Percentiles rank a stretch among this genome's conserved stretches.
Evolutionary conservation across 129 eudicot genomes (phyloP).

Genomic region (Ambrosia artemisiifolia): DNA sequence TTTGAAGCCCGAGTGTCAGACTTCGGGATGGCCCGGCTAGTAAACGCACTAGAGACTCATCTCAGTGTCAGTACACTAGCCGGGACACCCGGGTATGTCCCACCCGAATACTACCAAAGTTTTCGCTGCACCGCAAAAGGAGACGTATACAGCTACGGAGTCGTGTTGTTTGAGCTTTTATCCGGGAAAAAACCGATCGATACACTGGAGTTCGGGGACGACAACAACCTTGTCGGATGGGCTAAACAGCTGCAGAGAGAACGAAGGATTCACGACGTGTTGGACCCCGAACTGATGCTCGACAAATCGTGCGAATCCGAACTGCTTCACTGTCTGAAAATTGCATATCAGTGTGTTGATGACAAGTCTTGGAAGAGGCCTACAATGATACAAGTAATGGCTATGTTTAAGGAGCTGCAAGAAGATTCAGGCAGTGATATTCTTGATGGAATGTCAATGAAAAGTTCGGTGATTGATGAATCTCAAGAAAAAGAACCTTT

Average conservation of each 20-base stretch:
- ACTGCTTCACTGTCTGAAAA: conserved; percentile 57
- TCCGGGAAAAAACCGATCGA: conserved; percentile 81
- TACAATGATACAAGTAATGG: conserved; percentile 91
- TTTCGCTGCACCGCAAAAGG: conserved; percentile 89
- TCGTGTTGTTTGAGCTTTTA: conserved; percentile 64
- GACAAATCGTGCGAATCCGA: conserved; percentile 52
- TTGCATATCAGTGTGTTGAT: conserved; percentile 78
- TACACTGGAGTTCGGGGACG: conserved; percentile 66
- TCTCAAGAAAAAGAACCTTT: conserved; percentile 57
- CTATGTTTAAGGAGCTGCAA: conserved; percentile 78
- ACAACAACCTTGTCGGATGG: conserved; percentile 87
- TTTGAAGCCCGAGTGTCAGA: conserved; percentile 84
- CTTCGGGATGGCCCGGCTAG: conserved; percentile 89
- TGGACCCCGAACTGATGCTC: conserved; percentile 60
- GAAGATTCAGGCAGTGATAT: conserved; percentile 78
- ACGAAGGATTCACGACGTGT: conserved; percentile 45
- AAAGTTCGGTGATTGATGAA: conserved; percentile 69
- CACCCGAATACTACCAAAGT: conserved; percentile 89
- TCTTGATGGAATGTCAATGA: conserved; percentile 73
- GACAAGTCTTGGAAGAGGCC: conserved; percentile 73
- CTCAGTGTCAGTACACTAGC: conserved; percentile 83
- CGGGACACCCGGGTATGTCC: conserved; percentile 88
- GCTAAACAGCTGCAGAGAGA: conserved; percentile 71
- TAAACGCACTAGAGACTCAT: conserved; percentile 76
- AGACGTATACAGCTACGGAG: conserved; percentile 85